A percentile compares a stretch with the other conserved stretches of the same genome.
Conservation (phyloP, 208 protist genomes). For the Crithidia brevicula region DNA sequence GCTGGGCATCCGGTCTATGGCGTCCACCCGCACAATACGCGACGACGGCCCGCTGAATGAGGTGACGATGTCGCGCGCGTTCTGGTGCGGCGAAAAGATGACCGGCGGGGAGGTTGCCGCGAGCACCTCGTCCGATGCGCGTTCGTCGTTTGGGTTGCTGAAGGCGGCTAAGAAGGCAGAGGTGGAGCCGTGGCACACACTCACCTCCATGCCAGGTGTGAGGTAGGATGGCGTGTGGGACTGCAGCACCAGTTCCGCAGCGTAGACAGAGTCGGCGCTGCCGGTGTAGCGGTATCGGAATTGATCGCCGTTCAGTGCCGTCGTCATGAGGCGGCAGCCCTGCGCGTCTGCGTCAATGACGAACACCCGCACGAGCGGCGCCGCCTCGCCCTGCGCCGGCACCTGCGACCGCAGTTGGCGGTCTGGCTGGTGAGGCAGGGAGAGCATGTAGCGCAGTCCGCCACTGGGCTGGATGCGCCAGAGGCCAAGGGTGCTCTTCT, state of each 20-base stretch:
- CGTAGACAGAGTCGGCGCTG: conserved; percentile 39
- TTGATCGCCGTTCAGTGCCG: conserved; percentile 79
- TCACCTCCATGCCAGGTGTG: conserved; percentile 47
- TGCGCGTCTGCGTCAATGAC: conserved; percentile 67
- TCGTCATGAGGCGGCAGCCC: conserved; percentile 70
- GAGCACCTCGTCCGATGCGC: conserved; percentile 54
- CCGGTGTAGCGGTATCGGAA: conserved; percentile 83
- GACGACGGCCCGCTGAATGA: conserved; percentile 57
- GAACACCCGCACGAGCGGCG: conserved; percentile 67
- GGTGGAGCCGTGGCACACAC: conserved; percentile 71
- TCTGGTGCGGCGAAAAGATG: conserved; percentile 69
- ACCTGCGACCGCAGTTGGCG: conserved; percentile 20
- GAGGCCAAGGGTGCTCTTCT: conserved; percentile 61
- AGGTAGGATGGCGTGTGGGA: conserved; percentile 59
- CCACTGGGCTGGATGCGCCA: conserved; percentile 70
- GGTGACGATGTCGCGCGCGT: conserved; percentile 69
- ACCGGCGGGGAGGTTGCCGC: conserved; percentile 60
- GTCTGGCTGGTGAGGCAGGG: conserved; percentile 47
- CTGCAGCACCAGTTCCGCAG: conserved; percentile 55
- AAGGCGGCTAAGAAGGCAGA: conserved; percentile 51
- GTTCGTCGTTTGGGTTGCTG: conserved; percentile 38
- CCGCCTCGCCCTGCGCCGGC: conserved; percentile 5
- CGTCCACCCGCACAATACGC: conserved; percentile 75
- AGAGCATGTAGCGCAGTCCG: conserved; percentile 40
- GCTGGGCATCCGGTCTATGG: conserved; percentile 60